phyloP scores from a whole-genome alignment of 164 flowering plant species.

The Taxillus chinensis region DNA sequence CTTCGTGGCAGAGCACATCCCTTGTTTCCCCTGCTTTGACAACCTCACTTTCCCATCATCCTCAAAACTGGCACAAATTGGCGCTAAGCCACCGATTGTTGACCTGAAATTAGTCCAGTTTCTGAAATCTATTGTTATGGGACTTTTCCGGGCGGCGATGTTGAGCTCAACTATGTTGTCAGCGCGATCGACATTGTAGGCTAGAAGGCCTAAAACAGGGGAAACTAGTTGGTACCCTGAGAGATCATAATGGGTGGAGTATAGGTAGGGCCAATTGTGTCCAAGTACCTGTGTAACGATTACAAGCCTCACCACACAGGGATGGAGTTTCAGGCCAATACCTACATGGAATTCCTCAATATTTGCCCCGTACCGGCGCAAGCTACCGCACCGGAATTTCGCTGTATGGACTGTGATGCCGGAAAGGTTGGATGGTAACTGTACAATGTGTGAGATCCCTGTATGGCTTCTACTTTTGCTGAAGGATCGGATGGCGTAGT shows the following conservation, averaged over 20 bases:
- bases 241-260: slow-evolving; percentile 37
- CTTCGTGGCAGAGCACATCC: slow-evolving; percentile 35
- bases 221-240: slow-evolving; percentile 64
- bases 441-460: slow-evolving; percentile 34
- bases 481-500: slow-evolving; percentile 50
- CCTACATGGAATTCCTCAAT: slow-evolving; percentile 52
- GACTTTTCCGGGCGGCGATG: slow-evolving; percentile 28
- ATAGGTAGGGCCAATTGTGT: slow-evolving; percentile 47
- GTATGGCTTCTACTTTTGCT: slow-evolving; percentile 29
- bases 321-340: slow-evolving; percentile 38
- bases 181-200: slow-evolving; percentile 38
- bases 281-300: slow-evolving; percentile 56
- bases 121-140: slow-evolving; percentile 59
- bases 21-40: slow-evolving; percentile 19
- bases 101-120: slow-evolving; percentile 10
- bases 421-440: slow-evolving; percentile 52
- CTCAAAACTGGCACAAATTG: slow-evolving; percentile 63
- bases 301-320: slow-evolving; percentile 61
- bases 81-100: slow-evolving; percentile 12
- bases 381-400: slow-evolving; percentile 74
- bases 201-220: slow-evolving; percentile 65
- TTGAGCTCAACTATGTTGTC: slow-evolving; percentile 34
- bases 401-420: slow-evolving; percentile 42
- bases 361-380: slow-evolving; percentile 59
- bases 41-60: slow-evolving; percentile 48